Evolutionary conservation across 2,329 filamentous ascomycete genomes (phyloP).

Genomic region (Raffaelea ambrosiae): DNA sequence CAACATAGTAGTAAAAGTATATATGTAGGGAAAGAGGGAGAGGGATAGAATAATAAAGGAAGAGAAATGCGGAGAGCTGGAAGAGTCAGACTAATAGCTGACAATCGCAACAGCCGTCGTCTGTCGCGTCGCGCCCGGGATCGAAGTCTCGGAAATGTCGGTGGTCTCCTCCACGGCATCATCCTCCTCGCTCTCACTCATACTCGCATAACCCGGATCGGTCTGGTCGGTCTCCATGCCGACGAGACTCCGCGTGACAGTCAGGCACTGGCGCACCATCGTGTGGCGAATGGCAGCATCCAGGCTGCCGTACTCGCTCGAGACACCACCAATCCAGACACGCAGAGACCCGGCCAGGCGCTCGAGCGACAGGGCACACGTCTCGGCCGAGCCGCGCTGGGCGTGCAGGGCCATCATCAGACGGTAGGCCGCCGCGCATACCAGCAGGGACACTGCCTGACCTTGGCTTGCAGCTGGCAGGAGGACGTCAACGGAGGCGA

Average conservation of each 20-base stretch:
- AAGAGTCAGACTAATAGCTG: too few relatives aligned
- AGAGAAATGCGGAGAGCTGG: neutral
- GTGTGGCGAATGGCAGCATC: constrained; percentile 39
- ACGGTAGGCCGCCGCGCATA: constrained; percentile 50
- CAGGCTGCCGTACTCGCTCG: constrained; percentile 44
- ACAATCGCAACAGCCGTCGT: too few relatives aligned
- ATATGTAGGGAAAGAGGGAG: neutral
- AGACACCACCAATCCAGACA: constrained; percentile 49
- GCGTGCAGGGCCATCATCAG: constrained; percentile 45
- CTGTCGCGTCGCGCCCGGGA: too few relatives aligned
- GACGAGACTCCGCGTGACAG: constrained; percentile 46
- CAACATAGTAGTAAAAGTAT: neutral
- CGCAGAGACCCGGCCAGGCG: constrained; percentile 48
- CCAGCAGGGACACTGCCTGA: constrained; percentile 41
- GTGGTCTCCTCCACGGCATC: constrained; percentile 28
- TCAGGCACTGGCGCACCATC: constrained; percentile 47
- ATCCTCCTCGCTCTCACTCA: constrained; percentile 39
- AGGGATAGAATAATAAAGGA: neutral
- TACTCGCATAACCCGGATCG: constrained; percentile 46
- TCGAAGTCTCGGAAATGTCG: neutral
- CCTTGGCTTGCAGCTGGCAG: constrained; percentile 17
- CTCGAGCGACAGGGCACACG: constrained; percentile 42
- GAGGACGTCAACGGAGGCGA: constrained; percentile 41
- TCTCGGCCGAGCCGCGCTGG: constrained; percentile 37
- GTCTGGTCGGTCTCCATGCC: constrained; percentile 46